Conservation (phyloP, 345 rosid genomes). For the Linum trigynum region DNA sequence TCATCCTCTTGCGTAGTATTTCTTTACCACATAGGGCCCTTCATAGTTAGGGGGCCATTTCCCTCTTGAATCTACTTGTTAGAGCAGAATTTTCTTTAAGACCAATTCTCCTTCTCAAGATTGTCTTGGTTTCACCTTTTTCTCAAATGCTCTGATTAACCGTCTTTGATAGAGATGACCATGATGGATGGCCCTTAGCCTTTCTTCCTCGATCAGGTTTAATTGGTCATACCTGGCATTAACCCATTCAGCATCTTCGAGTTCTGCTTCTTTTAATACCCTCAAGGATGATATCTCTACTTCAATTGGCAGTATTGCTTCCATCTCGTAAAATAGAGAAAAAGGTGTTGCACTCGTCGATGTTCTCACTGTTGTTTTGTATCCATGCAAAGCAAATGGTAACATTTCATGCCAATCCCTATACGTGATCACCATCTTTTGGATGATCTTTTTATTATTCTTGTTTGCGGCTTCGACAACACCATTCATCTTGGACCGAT, state of each 20-base stretch:
- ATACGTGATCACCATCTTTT: background rate
- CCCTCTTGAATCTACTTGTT: too few relatives aligned
- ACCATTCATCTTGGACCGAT: background rate
- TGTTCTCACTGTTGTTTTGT: background rate
- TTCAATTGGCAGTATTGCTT: background rate
- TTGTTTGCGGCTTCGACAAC: background rate
- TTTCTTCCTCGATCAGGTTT: background rate
- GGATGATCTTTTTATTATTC: background rate
- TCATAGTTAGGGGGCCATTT: too few relatives aligned
- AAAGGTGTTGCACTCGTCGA: background rate
- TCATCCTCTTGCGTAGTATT: too few relatives aligned
- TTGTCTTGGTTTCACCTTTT: too few relatives aligned
- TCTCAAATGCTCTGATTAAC: too few relatives aligned
- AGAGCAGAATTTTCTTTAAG: too few relatives aligned
- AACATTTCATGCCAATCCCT: background rate
- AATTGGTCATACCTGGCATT: background rate
- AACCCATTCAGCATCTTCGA: background rate
- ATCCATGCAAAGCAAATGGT: background rate
- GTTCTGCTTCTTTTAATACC: background rate
- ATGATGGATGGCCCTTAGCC: background rate
- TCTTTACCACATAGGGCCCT: too few relatives aligned
- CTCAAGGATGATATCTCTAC: slow-evolving; percentile 1
- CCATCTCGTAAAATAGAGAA: background rate
- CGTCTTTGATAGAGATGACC: too few relatives aligned
- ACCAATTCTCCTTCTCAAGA: too few relatives aligned